These are phyloP conservation scores for Calonectria fujianensis DNA, from an alignment of 2,329 filamentous ascomycete genomes.

Conservation along the genomic window DNA sequence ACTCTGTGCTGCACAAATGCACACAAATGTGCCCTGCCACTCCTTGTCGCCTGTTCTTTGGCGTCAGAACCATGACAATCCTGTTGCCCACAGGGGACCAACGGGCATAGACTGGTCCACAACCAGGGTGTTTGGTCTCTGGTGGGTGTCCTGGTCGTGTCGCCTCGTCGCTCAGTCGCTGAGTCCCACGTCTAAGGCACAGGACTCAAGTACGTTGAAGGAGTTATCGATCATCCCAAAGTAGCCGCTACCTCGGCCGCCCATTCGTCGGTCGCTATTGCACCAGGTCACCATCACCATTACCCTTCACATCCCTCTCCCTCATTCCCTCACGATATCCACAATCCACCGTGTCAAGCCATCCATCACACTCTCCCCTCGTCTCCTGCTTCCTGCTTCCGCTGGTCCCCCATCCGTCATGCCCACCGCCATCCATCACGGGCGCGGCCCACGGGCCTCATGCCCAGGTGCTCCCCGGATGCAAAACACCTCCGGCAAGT, in stretches of 20 bases:
- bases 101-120: constrained; percentile 27
- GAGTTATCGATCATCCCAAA: constrained; percentile 30
- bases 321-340: constrained; percentile 28
- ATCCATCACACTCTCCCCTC: background rate
- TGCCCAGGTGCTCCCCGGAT: constrained; percentile 33
- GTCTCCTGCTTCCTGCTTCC: background rate
- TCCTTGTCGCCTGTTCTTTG: constrained; percentile 4
- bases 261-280: background rate
- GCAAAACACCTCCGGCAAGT: constrained; percentile 21
- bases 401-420: constrained; percentile 24
- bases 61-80: constrained; percentile 24
- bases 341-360: constrained; percentile 23
- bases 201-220: background rate
- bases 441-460: constrained; percentile 21
- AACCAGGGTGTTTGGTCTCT: constrained; percentile 17
- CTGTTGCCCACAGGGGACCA: constrained; percentile 18
- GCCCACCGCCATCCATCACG: constrained; percentile 12
- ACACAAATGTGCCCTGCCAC: constrained; percentile 27
- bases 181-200: constrained; percentile 9
- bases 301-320: constrained; percentile 29
- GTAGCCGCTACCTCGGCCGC: constrained; percentile 21
- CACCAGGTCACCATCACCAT: constrained; percentile 30
- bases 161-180: constrained; percentile 22
- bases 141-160: constrained; percentile 6
- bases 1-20: constrained; percentile 28